Evolutionary conservation across 495 filamentous ascomycete genomes (phyloP).

Genomic region (Hypoxylon subgilvum): DNA sequence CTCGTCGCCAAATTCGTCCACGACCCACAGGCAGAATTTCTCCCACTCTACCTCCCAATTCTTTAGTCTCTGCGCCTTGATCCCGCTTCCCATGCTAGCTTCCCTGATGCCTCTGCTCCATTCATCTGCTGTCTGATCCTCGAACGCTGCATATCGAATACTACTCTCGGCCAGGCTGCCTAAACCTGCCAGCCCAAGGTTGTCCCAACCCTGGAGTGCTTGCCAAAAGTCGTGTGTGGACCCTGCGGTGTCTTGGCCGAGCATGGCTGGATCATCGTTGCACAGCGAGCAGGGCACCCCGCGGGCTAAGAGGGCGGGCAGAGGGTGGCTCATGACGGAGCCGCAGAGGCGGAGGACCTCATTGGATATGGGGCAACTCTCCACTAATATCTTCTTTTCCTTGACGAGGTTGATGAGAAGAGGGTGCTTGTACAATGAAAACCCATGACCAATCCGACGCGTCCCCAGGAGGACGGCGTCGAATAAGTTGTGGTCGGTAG

Average conservation of each 20-base stretch:
- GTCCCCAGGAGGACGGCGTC: conserved; percentile 88
- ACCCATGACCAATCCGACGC: conserved; percentile 85
- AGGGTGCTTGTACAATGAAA: conserved; percentile 88
- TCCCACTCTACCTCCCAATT: conserved; percentile 86
- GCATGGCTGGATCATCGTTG: conserved; percentile 85
- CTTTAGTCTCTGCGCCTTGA: conserved; percentile 72
- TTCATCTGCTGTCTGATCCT: conserved; percentile 70
- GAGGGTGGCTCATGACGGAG: conserved; percentile 76
- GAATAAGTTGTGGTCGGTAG: conserved; percentile 83
- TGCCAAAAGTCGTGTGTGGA: conserved; percentile 94
- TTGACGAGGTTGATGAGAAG: conserved; percentile 85
- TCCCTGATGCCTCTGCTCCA: conserved; percentile 75
- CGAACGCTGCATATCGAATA: conserved; percentile 85
- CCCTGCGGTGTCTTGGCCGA: conserved; percentile 76
- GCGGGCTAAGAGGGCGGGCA: conserved; percentile 82
- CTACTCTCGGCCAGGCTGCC: conserved; percentile 91
- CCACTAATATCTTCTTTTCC: conserved; percentile 83
- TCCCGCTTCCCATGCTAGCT: conserved; percentile 73
- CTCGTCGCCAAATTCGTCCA: conserved; percentile 75
- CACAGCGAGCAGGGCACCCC: conserved; percentile 78
- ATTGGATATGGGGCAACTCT: conserved; percentile 86
- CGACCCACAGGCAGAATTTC: conserved; percentile 88
- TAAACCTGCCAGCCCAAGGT: conserved; percentile 79
- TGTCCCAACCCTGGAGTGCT: conserved; percentile 83
- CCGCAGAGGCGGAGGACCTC: conserved; percentile 78